phyloP scores from a whole-genome alignment of 1,139 yeast genomes.

The Sugiyamaella xylanicola region DNA sequence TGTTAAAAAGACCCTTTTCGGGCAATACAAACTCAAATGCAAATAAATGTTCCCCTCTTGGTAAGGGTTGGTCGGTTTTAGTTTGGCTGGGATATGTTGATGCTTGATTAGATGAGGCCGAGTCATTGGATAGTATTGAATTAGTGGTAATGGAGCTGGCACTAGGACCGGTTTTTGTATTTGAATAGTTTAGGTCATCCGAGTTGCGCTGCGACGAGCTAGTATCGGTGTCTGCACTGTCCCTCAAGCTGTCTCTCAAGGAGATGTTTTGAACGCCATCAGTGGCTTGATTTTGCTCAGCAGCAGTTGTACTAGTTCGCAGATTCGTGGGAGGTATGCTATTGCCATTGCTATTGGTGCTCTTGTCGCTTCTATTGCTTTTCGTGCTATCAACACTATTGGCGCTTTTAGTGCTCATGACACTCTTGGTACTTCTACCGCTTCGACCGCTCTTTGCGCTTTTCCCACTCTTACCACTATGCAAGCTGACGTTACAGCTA shows the following conservation, averaged over 20 bases:
- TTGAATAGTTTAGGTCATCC: not conserved
- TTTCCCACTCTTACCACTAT: conserved; percentile 1
- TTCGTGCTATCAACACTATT: not conserved
- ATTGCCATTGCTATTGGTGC: not conserved
- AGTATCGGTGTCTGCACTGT: not conserved
- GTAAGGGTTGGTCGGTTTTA: conserved; percentile 20
- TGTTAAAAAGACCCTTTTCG: conserved; percentile 65
- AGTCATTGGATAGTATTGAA: conserved; percentile 6
- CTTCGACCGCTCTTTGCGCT: conserved; percentile 9
- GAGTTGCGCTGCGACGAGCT: not conserved
- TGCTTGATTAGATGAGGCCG: conserved; percentile 12
- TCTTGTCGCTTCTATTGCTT: not conserved
- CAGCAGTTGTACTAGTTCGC: too few species aligned
- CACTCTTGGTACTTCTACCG: conserved; percentile 5
- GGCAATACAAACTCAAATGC: conserved; percentile 84
- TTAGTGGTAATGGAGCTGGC: not conserved
- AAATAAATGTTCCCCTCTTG: conserved; percentile 76
- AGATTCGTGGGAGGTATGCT: too few species aligned
- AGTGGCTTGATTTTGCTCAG: not conserved
- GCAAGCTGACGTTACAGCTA: conserved; percentile 5
- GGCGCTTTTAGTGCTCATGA: not conserved
- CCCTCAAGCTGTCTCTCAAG: not conserved
- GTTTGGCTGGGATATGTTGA: conserved; percentile 7
- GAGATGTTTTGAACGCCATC: not conserved
- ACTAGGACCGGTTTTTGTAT: not conserved